Evolutionary conservation across 352 stramenopile genomes (phyloP).

Genomic region (Pseudoperonospora humuli): DNA sequence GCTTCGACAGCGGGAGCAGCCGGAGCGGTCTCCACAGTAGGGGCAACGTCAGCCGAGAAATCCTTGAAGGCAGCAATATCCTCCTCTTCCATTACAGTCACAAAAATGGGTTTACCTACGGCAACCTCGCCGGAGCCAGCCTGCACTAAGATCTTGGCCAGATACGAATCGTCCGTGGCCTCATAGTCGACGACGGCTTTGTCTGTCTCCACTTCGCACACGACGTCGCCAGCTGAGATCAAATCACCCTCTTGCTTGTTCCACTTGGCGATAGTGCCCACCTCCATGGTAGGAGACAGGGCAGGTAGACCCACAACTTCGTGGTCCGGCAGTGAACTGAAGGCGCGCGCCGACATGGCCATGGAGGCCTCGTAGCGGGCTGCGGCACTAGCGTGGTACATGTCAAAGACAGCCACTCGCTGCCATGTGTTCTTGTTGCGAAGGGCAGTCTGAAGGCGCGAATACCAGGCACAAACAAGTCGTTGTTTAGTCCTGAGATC

Average conservation of each 20-base stretch:
- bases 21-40: slow-evolving; percentile 23
- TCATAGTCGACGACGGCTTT: slow-evolving; percentile 98
- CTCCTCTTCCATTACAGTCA: slow-evolving; percentile 47
- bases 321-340: slow-evolving; percentile 64
- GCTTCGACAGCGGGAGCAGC: slow-evolving; percentile 16
- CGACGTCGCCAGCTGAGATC: slow-evolving; percentile 88
- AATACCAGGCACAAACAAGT: not conserved
- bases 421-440: slow-evolving; percentile 54
- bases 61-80: slow-evolving; percentile 50
- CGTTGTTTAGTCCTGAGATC: not conserved
- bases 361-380: slow-evolving; percentile 15
- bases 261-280: slow-evolving; percentile 92
- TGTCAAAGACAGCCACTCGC: slow-evolving; percentile 42
- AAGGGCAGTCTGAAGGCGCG: slow-evolving; percentile 28
- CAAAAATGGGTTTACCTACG: slow-evolving; percentile 64
- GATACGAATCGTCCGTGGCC: slow-evolving; percentile 91
- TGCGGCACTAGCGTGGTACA: slow-evolving; percentile 20
- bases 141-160: slow-evolving; percentile 93
- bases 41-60: slow-evolving; percentile 39
- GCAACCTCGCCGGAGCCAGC: slow-evolving; percentile 84
- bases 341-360: slow-evolving; percentile 25
- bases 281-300: slow-evolving; percentile 91
- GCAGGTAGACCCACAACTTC: slow-evolving; percentile 70
- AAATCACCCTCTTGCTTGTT: slow-evolving; percentile 87
- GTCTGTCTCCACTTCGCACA: slow-evolving; percentile 96